A percentile compares a stretch with the other conserved stretches of the same genome.
Conservation (phyloP, 164 flowering plant species). For the Vitis rupestris region DNA sequence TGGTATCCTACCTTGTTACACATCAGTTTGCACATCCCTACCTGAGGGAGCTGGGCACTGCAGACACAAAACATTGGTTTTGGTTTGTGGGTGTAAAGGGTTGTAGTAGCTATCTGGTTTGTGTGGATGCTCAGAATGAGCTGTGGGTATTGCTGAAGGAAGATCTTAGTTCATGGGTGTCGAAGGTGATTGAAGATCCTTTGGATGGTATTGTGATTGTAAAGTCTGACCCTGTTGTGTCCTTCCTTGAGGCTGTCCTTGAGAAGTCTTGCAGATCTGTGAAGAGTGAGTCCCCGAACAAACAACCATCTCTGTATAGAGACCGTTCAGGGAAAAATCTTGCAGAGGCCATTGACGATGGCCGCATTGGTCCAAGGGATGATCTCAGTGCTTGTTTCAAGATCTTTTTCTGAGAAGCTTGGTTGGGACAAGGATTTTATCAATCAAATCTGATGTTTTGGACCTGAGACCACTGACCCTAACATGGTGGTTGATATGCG, state of each 20-base stretch:
- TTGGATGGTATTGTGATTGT: slow-evolving; percentile 46
- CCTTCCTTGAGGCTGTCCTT: slow-evolving; percentile 51
- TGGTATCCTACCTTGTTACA: too few relatives aligned
- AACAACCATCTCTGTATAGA: slow-evolving; percentile 62
- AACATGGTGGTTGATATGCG: slow-evolving; percentile 70
- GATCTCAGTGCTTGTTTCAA: slow-evolving; percentile 48
- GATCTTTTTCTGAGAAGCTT: slow-evolving; percentile 45
- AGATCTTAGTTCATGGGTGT: too few relatives aligned
- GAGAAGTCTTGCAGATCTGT: slow-evolving; percentile 46
- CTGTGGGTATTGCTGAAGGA: too few relatives aligned
- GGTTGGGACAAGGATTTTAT: slow-evolving; percentile 63
- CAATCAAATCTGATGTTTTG: slow-evolving; percentile 59
- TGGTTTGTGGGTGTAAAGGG: too few relatives aligned
- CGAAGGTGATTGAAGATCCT: too few relatives aligned
- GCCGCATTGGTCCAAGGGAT: slow-evolving; percentile 57
- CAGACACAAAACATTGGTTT: too few relatives aligned
- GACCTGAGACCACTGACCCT: slow-evolving; percentile 60
- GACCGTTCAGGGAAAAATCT: slow-evolving; percentile 45
- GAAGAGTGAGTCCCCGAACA: slow-evolving; percentile 62
- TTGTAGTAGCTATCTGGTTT: too few relatives aligned
- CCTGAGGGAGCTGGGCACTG: too few relatives aligned
- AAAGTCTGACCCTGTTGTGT: slow-evolving; percentile 50
- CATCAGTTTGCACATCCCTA: too few relatives aligned
- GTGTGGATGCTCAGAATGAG: too few relatives aligned
- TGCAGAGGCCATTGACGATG: slow-evolving; percentile 55